Evolutionary conservation across 306 rosid genomes (phyloP).

Genomic region (Fragaria ananassa): DNA sequence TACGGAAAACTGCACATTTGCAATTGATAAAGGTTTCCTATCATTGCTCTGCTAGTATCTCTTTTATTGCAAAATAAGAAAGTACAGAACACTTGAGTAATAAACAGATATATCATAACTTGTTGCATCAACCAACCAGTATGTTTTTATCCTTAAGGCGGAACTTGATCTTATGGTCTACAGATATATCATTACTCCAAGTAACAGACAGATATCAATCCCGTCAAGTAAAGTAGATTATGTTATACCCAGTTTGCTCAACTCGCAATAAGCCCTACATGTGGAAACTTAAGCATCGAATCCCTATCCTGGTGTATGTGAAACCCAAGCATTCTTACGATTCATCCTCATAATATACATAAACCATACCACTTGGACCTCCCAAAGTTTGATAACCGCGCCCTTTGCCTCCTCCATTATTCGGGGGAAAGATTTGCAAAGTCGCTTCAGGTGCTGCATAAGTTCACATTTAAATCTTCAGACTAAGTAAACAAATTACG

Average conservation of each 20-base stretch:
- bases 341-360: not conserved
- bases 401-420: slow-evolving; percentile 55
- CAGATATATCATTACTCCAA: not conserved
- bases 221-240: not conserved
- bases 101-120: not conserved
- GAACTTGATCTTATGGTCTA: not conserved
- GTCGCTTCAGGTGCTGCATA: slow-evolving; percentile 61
- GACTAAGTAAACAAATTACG: not conserved
- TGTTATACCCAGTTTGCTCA: not conserved
- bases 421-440: slow-evolving; percentile 84
- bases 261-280: not conserved
- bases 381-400: slow-evolving; percentile 71
- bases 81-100: not conserved
- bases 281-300: not conserved
- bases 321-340: not conserved
- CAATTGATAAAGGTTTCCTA: not conserved
- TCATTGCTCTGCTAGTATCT: not conserved
- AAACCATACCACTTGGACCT: slow-evolving; percentile 53
- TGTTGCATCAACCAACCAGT: not conserved
- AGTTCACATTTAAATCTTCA: slow-evolving; percentile 15
- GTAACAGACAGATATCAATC: not conserved
- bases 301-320: not conserved
- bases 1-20: not conserved
- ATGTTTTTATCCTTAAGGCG: not conserved
- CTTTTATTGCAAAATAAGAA: not conserved